Evolutionary conservation across 352 stramenopile genomes (phyloP).

Genomic region (Phytophthora vignae): DNA sequence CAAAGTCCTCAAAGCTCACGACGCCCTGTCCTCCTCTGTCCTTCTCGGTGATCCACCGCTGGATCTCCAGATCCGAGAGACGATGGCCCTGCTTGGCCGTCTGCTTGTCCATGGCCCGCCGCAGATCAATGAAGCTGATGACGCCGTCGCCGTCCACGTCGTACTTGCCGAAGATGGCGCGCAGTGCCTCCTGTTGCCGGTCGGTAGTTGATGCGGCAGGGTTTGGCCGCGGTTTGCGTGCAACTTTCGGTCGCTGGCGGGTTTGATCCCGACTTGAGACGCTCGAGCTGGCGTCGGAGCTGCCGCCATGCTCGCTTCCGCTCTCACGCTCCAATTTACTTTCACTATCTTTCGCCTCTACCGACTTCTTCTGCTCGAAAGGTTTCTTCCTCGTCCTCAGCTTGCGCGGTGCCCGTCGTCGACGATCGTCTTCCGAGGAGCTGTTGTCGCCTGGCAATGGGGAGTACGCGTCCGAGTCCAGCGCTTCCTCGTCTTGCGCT

Average conservation of each 20-base stretch:
- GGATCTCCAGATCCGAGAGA: conserved; percentile 53
- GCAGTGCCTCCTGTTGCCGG: conserved; percentile 29
- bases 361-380: conserved; percentile 4
- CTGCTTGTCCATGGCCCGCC: conserved; percentile 39
- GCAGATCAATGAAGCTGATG: conserved; percentile 63
- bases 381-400: background rate
- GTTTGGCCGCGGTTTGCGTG: background rate
- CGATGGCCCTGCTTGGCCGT: conserved; percentile 12
- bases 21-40: conserved; percentile 50
- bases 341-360: background rate
- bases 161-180: conserved; percentile 55
- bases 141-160: conserved; percentile 55
- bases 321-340: conserved; percentile 8
- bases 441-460: conserved; percentile 20
- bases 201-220: background rate
- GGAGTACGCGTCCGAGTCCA: conserved; percentile 52
- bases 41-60: conserved; percentile 64
- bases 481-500: conserved; percentile 29
- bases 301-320: background rate
- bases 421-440: conserved; percentile 11
- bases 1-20: conserved; percentile 58
- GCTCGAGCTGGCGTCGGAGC: background rate
- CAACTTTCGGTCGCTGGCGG: background rate
- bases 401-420: background rate
- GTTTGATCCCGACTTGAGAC: background rate